A percentile compares a stretch with the other conserved stretches of the same genome.
These are phyloP conservation scores for Lojkania enalia DNA, from an alignment of 2,329 filamentous ascomycete species.

Conservation along the genomic window DNA sequence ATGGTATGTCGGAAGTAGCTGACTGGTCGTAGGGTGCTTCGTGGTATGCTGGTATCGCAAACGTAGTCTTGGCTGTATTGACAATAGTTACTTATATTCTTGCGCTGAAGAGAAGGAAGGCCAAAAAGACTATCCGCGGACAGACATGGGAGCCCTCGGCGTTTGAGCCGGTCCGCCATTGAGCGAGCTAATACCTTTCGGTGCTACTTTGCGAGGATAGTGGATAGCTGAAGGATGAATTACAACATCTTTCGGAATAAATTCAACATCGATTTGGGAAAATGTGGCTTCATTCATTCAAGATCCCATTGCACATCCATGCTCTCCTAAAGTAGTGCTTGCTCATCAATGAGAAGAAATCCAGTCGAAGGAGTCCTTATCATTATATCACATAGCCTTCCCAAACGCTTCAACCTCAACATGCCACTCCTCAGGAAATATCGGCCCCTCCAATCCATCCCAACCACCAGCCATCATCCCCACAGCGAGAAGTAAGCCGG, in stretches of 20 bases:
- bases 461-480: slow-evolving; percentile 62
- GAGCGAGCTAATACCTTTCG: too few relatives aligned
- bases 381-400: slow-evolving; percentile 31
- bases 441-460: slow-evolving; percentile 53
- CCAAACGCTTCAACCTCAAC: slow-evolving; percentile 55
- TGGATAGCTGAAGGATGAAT: too few relatives aligned
- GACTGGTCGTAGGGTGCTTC: slow-evolving; percentile 15
- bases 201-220: too few relatives aligned
- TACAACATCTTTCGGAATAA: too few relatives aligned
- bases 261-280: too few relatives aligned
- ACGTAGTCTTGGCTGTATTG: slow-evolving; percentile 36
- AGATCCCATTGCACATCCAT: too few relatives aligned
- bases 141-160: too few relatives aligned
- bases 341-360: too few relatives aligned
- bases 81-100: slow-evolving; percentile 35
- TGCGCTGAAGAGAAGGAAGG: slow-evolving; percentile 27
- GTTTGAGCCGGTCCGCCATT: too few relatives aligned
- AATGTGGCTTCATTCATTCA: too few relatives aligned
- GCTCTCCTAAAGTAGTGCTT: too few relatives aligned
- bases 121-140: slow-evolving; percentile 31
- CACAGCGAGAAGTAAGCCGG: slow-evolving; percentile 55
- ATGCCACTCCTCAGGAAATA: slow-evolving; percentile 56
- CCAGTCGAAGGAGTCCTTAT: too few relatives aligned
- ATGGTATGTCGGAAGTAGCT: not conserved
- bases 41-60: slow-evolving; percentile 42